Base-by-base conservation (phyloP, 2,329 filamentous ascomycete species). In the Mycosphaerella arachidis region DNA sequence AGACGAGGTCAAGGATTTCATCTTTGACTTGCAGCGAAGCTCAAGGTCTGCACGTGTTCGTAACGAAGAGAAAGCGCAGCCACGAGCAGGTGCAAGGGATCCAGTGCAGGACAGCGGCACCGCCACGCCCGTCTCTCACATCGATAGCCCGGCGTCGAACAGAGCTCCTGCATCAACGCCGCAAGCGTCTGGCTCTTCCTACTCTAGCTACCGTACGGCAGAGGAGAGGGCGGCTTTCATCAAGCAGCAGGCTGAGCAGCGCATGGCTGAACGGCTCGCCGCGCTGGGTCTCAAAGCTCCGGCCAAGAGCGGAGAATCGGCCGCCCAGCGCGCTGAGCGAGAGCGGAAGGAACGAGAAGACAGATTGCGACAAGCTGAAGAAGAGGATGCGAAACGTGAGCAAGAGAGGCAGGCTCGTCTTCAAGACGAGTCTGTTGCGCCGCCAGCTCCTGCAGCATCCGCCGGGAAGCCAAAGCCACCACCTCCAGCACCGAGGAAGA, bases 151-250 rank as follows among this genome's bases (percentile, higher is more conserved):
- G 30, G 70, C 68, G 33, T 62, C 68, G 4, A 60, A 64, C 24
- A 63, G 67, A 13, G 62, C 69, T 12, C 61, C 65, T 40, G 62
- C 66, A 18, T 65, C 81, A 50, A 78, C 81, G 10, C 75, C 83
- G 24, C 72, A 77, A 24, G 75, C 81, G 10, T 72, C 75, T 7
- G 79, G 84, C 31, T 84, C 86, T 2, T 88, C 89, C 0, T 95
- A 96, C 72, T 84, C 90, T 2, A 84, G 91, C 4, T 95, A 94
- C 74, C 91, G 90, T 76, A 96, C 92, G 0, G 89, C 92, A 0
- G 92, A 97, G 75, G 93, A 99, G 71, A 86, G 94, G 57, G 92
- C 95, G 37, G 92, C 93, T 5, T 96, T 95, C 71, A 97, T 97
- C 72, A 96, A 95, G 74, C 92, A 97, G 74, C 93, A 97, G 74